Base-by-base conservation (phyloP, 441 rosid species). In the Adansonia grandidieri region DNA sequence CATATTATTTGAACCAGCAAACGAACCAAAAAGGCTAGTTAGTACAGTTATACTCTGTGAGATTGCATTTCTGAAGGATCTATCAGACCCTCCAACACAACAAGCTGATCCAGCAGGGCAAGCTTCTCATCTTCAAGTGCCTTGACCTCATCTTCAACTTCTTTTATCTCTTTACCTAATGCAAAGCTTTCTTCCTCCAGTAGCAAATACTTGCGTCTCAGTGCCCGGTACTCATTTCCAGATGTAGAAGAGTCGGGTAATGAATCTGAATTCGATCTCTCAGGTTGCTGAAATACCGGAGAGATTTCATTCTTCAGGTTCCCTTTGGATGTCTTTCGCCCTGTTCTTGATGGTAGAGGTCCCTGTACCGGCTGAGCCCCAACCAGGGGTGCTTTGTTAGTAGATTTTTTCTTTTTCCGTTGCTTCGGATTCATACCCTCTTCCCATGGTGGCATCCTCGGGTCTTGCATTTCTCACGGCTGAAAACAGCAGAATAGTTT, bases 1-100 rank as follows among this genome's bases (percentile, higher is more conserved):
- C 19, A 53, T 3, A n/a, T 15, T 14, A 53, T 14, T 15, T 15
- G 57, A n/a, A 53, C 1, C 17, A 53, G 17, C 19, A 53, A 53
- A 53, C 1, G 57, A 53, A 44, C 24, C 48, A 15, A n/a, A 53
- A 14, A 14, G 17, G 19, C 5, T 53, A 1, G 58, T 53, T 53
- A 53, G 4, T 53, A 5, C 19, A 53, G 20, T 13, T 48, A 74
- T 42, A 77, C 37, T n/a, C 77, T 84, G 50, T 61, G 75, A 62
- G 78, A 45, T 78, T 77, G 81, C 83, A 86, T 9, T 81, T 86
- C 85, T 13, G 86, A 87, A 82, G 94, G 96, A 88, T 88, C 89
- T 47, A 95, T 81, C 84, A 95, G 88, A 80, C 99, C 96, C 86
- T 95, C 99, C 80, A 95, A 79, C 54, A 95, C 98, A 56, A 93